A percentile compares a stretch with the other conserved stretches of the same genome.
Evolutionary conservation across 306 rosid genomes (phyloP).

Genomic region (Medicago truncatula): DNA sequence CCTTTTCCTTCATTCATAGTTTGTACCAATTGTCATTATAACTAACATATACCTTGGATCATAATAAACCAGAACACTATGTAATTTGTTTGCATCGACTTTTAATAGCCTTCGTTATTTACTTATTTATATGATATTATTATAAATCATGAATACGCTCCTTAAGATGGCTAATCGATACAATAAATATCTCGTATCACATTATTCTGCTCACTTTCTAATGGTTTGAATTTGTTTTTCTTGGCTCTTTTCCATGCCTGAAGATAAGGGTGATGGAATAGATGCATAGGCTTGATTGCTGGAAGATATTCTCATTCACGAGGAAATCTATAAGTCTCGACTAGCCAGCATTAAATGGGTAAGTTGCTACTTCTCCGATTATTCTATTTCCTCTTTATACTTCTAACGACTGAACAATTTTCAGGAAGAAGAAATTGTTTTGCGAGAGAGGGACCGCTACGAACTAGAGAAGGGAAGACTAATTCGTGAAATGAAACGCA

Average conservation of each 20-base stretch:
- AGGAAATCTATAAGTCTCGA: slow-evolving; percentile 91
- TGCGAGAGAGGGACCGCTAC: slow-evolving; percentile 94
- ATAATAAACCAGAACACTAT: too few species aligned
- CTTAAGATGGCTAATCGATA: slow-evolving; percentile 25
- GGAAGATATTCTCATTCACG: slow-evolving; percentile 82
- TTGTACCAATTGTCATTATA: slow-evolving; percentile 24
- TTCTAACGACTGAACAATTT: slow-evolving; percentile 37
- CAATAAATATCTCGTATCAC: slow-evolving; percentile 19
- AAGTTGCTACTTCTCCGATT: slow-evolving; percentile 42
- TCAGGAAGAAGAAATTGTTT: slow-evolving; percentile 86
- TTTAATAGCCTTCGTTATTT: slow-evolving; percentile 21
- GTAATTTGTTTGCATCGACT: too few species aligned
- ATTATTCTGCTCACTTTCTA: slow-evolving; percentile 30
- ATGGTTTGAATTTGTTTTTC: slow-evolving; percentile 29
- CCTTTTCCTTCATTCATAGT: slow-evolving; percentile 20
- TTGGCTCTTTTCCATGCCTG: slow-evolving; percentile 34
- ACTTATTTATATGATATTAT: slow-evolving; percentile 1
- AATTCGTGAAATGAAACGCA: slow-evolving; percentile 99
- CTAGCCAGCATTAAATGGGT: slow-evolving; percentile 95
- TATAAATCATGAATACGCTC: slow-evolving; percentile 31
- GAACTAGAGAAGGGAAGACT: slow-evolving; percentile 95
- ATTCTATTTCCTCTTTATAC: slow-evolving; percentile 31
- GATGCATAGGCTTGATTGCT: slow-evolving; percentile 74
- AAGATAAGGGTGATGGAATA: slow-evolving; percentile 81
- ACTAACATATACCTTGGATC: slow-evolving; percentile 8